phyloP scores from a whole-genome alignment of 495 filamentous ascomycete genomes.

The Trichoderma gamsii region DNA sequence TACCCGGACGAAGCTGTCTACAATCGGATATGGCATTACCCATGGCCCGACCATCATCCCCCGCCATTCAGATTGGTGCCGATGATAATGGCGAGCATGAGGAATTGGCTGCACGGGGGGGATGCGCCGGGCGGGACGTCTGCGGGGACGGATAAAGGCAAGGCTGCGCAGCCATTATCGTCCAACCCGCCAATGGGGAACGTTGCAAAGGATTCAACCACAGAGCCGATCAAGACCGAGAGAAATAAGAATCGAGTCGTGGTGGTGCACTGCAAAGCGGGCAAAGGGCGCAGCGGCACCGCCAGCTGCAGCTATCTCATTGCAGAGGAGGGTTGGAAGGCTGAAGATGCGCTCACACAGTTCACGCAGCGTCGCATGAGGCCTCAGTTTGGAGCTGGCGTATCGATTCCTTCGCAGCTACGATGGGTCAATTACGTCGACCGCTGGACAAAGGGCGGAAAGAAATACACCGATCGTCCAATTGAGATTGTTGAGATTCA shows the following conservation, averaged over 20 bases:
- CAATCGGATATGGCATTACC: constrained; percentile 76
- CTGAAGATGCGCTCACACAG: constrained; percentile 66
- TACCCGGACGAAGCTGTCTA: constrained; percentile 89
- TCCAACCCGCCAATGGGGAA: constrained; percentile 14
- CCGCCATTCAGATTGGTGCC: constrained; percentile 87
- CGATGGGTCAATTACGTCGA: constrained; percentile 89
- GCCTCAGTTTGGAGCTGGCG: constrained; percentile 75
- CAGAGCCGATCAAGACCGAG: constrained; percentile 23
- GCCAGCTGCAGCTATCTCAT: constrained; percentile 84
- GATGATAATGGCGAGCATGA: constrained; percentile 82
- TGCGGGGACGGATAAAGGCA: neutral
- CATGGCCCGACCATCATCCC: constrained; percentile 95
- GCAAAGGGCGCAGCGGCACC: constrained; percentile 91
- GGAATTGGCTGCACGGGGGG: constrained; percentile 69
- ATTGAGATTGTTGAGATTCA: constrained; percentile 86
- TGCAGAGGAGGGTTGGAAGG: constrained; percentile 78
- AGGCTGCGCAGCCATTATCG: neutral
- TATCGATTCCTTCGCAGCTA: constrained; percentile 89
- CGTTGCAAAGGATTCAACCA: neutral
- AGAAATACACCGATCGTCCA: constrained; percentile 74
- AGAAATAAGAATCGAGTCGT: constrained; percentile 53
- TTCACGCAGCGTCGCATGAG: constrained; percentile 90
- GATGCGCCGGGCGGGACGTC: constrained; percentile 28
- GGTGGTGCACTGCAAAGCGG: constrained; percentile 96
- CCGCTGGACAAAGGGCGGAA: constrained; percentile 65